Conservation (phyloP, 169 alveolate species). For the Babesia microti region DNA sequence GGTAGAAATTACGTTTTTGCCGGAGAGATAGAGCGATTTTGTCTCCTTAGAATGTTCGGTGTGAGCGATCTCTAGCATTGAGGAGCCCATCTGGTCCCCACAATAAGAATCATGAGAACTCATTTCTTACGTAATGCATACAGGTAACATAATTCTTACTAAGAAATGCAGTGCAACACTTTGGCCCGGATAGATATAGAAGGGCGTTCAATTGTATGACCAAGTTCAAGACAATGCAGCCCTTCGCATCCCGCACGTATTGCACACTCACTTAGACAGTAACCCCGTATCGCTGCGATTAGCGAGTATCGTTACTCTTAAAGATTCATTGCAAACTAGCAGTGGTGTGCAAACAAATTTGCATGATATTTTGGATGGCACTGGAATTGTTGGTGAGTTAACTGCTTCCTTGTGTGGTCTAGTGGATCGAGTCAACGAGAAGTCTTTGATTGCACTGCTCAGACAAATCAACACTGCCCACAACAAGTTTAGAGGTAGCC, state of each 20-base stretch:
- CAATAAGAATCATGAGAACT: too few relatives aligned
- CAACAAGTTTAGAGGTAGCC: too few relatives aligned
- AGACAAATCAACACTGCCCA: too few relatives aligned
- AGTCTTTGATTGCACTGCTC: too few relatives aligned
- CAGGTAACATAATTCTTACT: too few relatives aligned
- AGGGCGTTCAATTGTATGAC: slow-evolving; percentile 45
- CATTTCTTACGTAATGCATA: too few relatives aligned
- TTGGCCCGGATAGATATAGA: slow-evolving; percentile 48
- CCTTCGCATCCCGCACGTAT: slow-evolving; percentile 2
- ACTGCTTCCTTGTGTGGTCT: slow-evolving; percentile 10
- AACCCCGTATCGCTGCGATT: slow-evolving; percentile 40
- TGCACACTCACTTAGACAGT: slow-evolving; percentile 1
- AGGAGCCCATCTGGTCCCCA: too few relatives aligned
- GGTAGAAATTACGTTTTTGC: too few relatives aligned
- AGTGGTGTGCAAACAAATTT: slow-evolving; percentile 16
- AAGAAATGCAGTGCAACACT: slow-evolving; percentile 44
- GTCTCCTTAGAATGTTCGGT: too few relatives aligned
- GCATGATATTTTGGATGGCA: slow-evolving; percentile 25
- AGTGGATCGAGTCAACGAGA: too few relatives aligned
- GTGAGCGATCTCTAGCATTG: too few relatives aligned
- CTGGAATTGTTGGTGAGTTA: slow-evolving; percentile 46
- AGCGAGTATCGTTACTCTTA: slow-evolving; percentile 30
- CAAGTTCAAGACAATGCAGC: slow-evolving; percentile 13
- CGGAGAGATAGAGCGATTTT: too few relatives aligned
- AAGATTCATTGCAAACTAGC: slow-evolving; percentile 28